Percentiles rank a stretch among this genome's conserved stretches.
Conservation (phyloP, 768 basidiomycete species). For the Neoboletus magnificus region DNA sequence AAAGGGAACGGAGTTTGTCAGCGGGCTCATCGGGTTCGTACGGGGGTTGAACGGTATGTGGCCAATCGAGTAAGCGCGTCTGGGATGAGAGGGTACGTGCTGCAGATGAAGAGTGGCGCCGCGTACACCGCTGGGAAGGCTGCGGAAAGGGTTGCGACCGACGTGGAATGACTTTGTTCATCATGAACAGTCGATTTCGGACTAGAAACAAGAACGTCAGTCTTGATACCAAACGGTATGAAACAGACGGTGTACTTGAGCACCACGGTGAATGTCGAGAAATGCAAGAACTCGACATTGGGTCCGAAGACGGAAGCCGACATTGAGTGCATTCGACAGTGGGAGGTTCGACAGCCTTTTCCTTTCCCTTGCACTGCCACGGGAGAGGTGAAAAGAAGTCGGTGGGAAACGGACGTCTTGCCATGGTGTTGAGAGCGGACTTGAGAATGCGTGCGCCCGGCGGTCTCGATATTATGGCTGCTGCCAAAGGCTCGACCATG, state of each 20-base stretch:
- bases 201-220: slow-evolving; percentile 20
- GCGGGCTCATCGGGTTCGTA: slow-evolving; percentile 5
- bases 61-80: slow-evolving; percentile 5
- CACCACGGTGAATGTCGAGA: slow-evolving; percentile 48
- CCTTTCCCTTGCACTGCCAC: slow-evolving; percentile 53
- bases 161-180: slow-evolving; percentile 33
- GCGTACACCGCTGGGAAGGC: slow-evolving; percentile 16
- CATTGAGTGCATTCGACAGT: slow-evolving; percentile 32
- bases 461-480: slow-evolving; percentile 44
- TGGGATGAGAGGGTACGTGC: slow-evolving; percentile 14
- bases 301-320: slow-evolving; percentile 1
- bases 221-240: not conserved
- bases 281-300: slow-evolving; percentile 42
- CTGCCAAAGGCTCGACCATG: slow-evolving; percentile 66
- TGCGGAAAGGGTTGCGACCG: slow-evolving; percentile 17
- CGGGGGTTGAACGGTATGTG: not conserved
- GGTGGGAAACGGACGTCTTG: slow-evolving; percentile 33
- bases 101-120: slow-evolving; percentile 25
- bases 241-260: slow-evolving; percentile 36
- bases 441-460: slow-evolving; percentile 26
- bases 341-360: slow-evolving; percentile 35
- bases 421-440: slow-evolving; percentile 29
- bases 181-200: slow-evolving; percentile 36
- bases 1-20: slow-evolving; percentile 19
- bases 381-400: slow-evolving; percentile 59